Base-by-base conservation (phyloP, 2,329 filamentous ascomycete genomes). In the Aspergillus proliferans region DNA sequence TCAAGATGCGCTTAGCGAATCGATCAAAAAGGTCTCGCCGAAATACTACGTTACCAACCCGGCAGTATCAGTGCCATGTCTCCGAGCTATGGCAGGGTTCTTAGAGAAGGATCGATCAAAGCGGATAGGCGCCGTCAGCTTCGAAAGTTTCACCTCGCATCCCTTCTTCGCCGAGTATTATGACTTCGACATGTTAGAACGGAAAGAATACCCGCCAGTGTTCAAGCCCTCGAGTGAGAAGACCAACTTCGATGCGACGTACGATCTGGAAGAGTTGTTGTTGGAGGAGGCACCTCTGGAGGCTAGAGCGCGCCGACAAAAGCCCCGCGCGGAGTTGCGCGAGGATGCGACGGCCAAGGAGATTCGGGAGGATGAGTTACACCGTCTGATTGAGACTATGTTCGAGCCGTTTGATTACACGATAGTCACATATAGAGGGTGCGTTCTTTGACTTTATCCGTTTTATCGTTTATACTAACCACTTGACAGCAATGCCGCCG, bases 231-330 rank as follows among this genome's bases (percentile, higher is more conserved):
- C 92, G 0, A 91, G 89, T 48, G 93, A 97, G 44, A 98, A 98
- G 79, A 97, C 93, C 3, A 98, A 98, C 67, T 98, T 98, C 58
- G 93, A 98, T 69, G 93, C 93, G 4, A 98, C 93, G 0, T 97
- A 98, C 65, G 93, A 98, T 68, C 74, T 98, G 45, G 93, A 98
- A 66, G 93, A 98, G 68, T 71, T 98, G 18, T 73, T 98, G 2
- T 71, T 98, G 41, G 93, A 98, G 69, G 93, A 98, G 67, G 93
- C 93, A 10, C 93, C 93, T 1, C 74, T 98, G 4, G 93, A 98
- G 70, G 93, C 93, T 48, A 80, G 93, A 62, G 90, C 93, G 45
- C 82, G 93, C 58, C 84, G 92, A 64, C 93, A 97, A 68, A 96
- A 97, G 69, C 93, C 93, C 2, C 81, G 93, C 54, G 91, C 95